Percentiles rank a stretch among this genome's conserved stretches.
These are phyloP conservation scores for Echinosphaeria canescens DNA, from an alignment of 2,329 filamentous ascomycete species.

Conservation along the genomic window DNA sequence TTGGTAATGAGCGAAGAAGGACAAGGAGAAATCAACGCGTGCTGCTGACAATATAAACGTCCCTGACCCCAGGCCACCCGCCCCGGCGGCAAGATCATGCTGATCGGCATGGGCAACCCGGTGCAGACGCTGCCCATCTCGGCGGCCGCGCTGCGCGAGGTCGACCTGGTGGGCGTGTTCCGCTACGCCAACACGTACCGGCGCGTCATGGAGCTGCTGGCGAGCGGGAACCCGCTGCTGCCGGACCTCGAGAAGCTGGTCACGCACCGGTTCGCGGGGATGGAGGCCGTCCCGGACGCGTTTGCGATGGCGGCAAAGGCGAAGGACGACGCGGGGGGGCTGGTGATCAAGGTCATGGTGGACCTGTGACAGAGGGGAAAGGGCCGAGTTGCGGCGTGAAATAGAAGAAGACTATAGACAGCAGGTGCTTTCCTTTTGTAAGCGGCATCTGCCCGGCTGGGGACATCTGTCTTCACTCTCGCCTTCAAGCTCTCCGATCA, in stretches of 20 bases:
- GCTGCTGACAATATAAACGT: neutral
- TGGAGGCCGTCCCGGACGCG: constrained; percentile 39
- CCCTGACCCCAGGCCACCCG: constrained; percentile 29
- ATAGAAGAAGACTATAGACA: too few species aligned
- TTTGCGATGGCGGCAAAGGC: constrained; percentile 54
- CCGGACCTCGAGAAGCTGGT: constrained; percentile 46
- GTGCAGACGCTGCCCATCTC: constrained; percentile 48
- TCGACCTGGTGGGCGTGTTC: constrained; percentile 51
- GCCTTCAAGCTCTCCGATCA: too few species aligned
- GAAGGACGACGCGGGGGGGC: constrained; percentile 43
- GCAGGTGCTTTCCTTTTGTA: too few species aligned
- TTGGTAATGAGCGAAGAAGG: neutral
- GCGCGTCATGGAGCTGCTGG: constrained; percentile 24
- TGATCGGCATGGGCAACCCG: constrained; percentile 54
- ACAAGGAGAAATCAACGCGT: too few species aligned
- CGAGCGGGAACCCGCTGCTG: constrained; percentile 24
- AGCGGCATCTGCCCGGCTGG: too few species aligned
- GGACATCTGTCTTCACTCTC: too few species aligned
- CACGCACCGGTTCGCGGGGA: constrained; percentile 45
- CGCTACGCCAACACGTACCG: constrained; percentile 59
- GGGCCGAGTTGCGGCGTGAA: constrained; percentile 1
- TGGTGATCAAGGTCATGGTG: constrained; percentile 57
- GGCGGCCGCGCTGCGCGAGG: constrained; percentile 44
- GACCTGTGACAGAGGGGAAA: constrained; percentile 13
- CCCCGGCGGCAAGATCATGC: constrained; percentile 45